Percentiles rank a stretch among this genome's conserved stretches.
phyloP scores from a whole-genome alignment of 805 yeast genomes.

The Kregervanrija delftensis region DNA sequence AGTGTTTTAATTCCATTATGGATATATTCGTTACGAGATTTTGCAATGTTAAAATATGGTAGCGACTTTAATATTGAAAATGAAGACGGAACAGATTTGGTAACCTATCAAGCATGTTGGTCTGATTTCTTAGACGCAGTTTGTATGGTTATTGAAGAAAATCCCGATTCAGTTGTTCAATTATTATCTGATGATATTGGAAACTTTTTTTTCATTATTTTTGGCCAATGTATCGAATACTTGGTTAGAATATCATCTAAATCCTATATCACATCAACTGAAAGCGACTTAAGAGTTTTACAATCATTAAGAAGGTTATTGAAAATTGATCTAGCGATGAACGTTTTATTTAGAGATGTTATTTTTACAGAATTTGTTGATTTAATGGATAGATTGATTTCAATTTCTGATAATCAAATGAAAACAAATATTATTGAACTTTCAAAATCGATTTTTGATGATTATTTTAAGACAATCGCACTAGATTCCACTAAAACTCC shows the following conservation, averaged over 20 bases:
- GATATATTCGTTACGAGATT: constrained; percentile 71
- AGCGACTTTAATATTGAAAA: constrained; percentile 25
- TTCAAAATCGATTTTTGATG: constrained; percentile 26
- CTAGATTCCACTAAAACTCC: constrained; percentile 14
- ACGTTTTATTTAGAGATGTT: constrained; percentile 54
- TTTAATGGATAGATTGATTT: constrained; percentile 61
- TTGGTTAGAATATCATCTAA: constrained; percentile 39
- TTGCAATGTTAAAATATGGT: constrained; percentile 56
- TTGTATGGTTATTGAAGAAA: constrained; percentile 52
- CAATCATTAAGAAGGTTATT: constrained; percentile 52
- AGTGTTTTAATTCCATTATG: constrained; percentile 66
- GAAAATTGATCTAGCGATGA: constrained; percentile 48
- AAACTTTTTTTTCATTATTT: constrained; percentile 69
- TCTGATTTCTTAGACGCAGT: constrained; percentile 70
- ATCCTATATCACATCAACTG: constrained; percentile 9
- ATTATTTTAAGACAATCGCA: constrained; percentile 38
- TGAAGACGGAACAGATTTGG: constrained; percentile 39
- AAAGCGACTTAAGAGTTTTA: constrained; percentile 30
- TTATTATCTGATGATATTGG: constrained; percentile 51
- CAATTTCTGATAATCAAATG: constrained; percentile 56
- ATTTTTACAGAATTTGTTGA: constrained; percentile 73
- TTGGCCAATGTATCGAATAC: constrained; percentile 78
- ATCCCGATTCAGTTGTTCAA: constrained; percentile 36
- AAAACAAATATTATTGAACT: constrained; percentile 46
- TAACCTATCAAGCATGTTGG: constrained; percentile 58